Percentiles rank a stretch among this genome's conserved stretches.
phyloP scores from a whole-genome alignment of 2,329 filamentous ascomycete species.

The Neopestalotiopsis clavispora region DNA sequence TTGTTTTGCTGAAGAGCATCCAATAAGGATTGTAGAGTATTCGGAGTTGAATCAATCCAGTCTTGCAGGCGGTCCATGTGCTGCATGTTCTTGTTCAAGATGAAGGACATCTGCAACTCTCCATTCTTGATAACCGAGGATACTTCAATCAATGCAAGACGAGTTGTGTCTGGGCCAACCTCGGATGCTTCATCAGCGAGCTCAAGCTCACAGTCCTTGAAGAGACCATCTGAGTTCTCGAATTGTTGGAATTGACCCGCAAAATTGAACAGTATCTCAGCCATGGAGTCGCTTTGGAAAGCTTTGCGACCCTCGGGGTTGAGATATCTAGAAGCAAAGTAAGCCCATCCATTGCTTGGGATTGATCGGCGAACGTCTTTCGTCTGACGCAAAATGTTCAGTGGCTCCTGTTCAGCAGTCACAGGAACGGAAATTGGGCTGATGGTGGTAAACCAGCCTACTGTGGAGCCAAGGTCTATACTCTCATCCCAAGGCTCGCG shows the following conservation, averaged over 20 bases:
- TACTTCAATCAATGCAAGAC: constrained; percentile 18
- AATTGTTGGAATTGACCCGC: constrained; percentile 24
- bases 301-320: constrained; percentile 33
- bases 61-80: constrained; percentile 11
- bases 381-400: constrained; percentile 20
- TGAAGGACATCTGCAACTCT: constrained; percentile 18
- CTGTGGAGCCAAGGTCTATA: constrained; percentile 21
- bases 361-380: constrained; percentile 42
- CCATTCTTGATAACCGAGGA: constrained; percentile 18
- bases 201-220: constrained; percentile 14
- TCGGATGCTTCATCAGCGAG: constrained; percentile 11
- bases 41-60: constrained; percentile 12
- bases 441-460: constrained; percentile 22
- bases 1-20: neutral
- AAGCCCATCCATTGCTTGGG: constrained; percentile 41
- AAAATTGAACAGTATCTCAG: constrained; percentile 40
- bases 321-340: constrained; percentile 42
- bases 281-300: constrained; percentile 39
- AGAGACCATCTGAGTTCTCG: constrained; percentile 16
- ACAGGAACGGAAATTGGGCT: neutral
- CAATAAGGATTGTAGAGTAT: constrained; percentile 10
- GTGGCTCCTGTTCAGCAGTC: neutral
- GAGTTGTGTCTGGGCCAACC: constrained; percentile 19
- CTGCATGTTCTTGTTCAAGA: constrained; percentile 19
- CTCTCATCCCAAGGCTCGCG: constrained; percentile 18